These are phyloP conservation scores for Coniferiporia sulphurascens DNA, from an alignment of 1,284 basidiomycete genomes.

Conservation along the genomic window DNA sequence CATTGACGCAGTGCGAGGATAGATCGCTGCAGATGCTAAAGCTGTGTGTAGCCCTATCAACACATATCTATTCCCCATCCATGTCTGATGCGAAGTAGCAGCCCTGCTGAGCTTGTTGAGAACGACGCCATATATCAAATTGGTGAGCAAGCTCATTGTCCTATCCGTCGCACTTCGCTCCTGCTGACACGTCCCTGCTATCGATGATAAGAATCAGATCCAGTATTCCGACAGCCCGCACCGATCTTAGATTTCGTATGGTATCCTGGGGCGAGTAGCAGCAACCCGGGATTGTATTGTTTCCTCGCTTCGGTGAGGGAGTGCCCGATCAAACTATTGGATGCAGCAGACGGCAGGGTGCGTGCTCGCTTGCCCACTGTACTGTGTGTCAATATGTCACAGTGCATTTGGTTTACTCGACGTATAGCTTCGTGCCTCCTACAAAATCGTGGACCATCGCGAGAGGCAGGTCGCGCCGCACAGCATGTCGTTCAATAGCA, in stretches of 20 bases:
- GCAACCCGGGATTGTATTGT: constrained; percentile 65
- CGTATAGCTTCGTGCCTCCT: constrained; percentile 80
- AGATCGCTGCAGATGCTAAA: constrained; percentile 46
- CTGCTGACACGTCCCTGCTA: neutral
- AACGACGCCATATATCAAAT: neutral
- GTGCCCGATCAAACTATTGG: constrained; percentile 75
- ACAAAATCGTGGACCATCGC: constrained; percentile 85
- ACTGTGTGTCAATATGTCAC: no score
- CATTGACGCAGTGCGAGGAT: constrained; percentile 60
- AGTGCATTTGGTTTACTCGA: neutral
- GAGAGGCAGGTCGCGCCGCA: constrained; percentile 86
- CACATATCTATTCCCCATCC: no score
- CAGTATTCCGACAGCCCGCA: constrained; percentile 48
- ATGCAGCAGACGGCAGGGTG: constrained; percentile 74
- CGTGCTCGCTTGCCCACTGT: constrained; percentile 23
- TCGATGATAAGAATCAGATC: neutral
- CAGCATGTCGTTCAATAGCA: constrained; percentile 70
- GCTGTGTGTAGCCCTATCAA: constrained; percentile 26
- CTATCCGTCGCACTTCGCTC: neutral
- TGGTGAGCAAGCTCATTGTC: neutral
- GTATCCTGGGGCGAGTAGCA: constrained; percentile 70
- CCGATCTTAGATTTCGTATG: constrained; percentile 73
- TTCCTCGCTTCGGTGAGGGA: constrained; percentile 79
- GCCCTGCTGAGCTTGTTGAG: neutral
- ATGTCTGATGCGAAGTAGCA: no score